Base-by-base conservation (phyloP, 139 green algal species). In the Prasinococcaceae sp. region DNA sequence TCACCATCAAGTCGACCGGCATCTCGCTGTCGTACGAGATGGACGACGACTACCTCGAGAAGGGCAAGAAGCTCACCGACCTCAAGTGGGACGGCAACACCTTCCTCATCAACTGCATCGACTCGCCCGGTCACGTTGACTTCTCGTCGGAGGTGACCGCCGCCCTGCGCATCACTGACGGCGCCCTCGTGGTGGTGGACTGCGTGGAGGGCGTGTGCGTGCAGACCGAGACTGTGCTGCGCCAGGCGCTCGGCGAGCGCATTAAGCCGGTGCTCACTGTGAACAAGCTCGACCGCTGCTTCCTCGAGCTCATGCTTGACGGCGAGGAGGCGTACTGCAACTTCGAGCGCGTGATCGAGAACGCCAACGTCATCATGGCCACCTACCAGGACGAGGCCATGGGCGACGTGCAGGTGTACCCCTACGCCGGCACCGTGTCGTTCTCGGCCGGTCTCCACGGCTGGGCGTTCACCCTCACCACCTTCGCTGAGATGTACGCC, bases 271-370 rank as follows among this genome's bases (percentile, higher is more conserved):
- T 98, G 23, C 76, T 98, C 63, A 97, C 90, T 10, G 84, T 98
- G 26, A 96, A 96, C 83, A 98, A 96, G 90, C 85, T 98, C 70
- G 90, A 98, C 66, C 83, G 90, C 54, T 98, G 90, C 78, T 98
- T 98, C 80, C 75, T 98, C 69, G 90, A 98, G 82, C 77, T 98
- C 42, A 85, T 76, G 66, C 49, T 73, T 37, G 70, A 79, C 41
- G 82, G 78, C 41, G 90, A 98, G 77, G 90, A 97, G 73, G 88
- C 89, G 3, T 98, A 88, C 79, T 75, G 71, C 19, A 86, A 77
- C 63, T 98, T 86, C 81, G 68, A 79, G 55, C 83, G 88, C 54
- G 86, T 95, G 36, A 93, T 98, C 72, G 90, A 98, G 76, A 94
- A 88, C 59, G 87, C 82, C 64, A 98, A 98, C 69, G 89, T 98